Base-by-base conservation (phyloP, 495 filamentous ascomycete genomes). In the Aspergillus wentii region DNA sequence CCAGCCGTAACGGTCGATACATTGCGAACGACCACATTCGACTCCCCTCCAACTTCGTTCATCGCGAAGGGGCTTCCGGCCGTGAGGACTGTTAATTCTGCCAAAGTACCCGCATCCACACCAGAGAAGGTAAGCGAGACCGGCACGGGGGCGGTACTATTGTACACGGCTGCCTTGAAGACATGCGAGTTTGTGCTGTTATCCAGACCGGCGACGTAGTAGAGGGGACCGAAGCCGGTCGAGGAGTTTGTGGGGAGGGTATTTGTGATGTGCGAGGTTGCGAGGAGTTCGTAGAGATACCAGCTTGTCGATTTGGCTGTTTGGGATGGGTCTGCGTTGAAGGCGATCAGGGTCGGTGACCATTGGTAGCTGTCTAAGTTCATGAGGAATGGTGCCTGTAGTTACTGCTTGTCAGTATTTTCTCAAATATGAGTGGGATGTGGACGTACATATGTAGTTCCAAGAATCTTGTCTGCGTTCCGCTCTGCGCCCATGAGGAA, bases 121-220 rank as follows among this genome's bases (percentile, higher is more conserved):
- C 75, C 75, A 10, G 74, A 73, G 35, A 85, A 85, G 4, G 53
- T 52, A 11, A 84, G 41, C 4, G 58, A 61, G 11, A 85, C 63
- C 0, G 72, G 51, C 0, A 72, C 61, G 15, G 59, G 44, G 3
- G 35, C 60, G 3, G 80, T 78, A 36, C 68, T 66, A 59, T 86
- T 85, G 59, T 85, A 86, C 1, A 82, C 73, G 20, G 79, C 80
- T 8, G 68, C 68, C 49, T 86, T 86, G 57, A 82, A 74, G 35
- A 74, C 61, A 41, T 70, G 57, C 11, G 61, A 61, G 21, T 50
- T 39, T 15, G 49, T 59, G 21, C 47, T 33, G 35, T 44, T 59
- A 41, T 66, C 44, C 8, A 55, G 43, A 13, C 57, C 56, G 5
- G 64, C 54, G 11, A 49, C 67, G 47, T 62, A 74, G 51, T 69